Base-by-base conservation (phyloP, 257 asterid species). In the Solanum boliviense region DNA sequence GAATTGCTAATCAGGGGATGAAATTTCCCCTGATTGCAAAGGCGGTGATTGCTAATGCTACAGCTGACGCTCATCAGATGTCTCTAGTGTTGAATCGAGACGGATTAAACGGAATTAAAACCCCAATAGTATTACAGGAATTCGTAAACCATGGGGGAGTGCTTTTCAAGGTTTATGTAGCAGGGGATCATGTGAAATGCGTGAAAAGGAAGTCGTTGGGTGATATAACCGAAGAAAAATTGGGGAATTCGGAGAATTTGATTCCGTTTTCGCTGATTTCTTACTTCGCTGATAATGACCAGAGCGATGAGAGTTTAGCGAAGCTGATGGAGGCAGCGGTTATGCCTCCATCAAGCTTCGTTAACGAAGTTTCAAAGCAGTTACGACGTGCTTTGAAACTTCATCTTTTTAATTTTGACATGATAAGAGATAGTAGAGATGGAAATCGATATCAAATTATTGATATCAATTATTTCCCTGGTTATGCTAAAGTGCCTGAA, bases 111-210 rank as follows among this genome's bases (percentile, higher is more conserved):
- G 94, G 39, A 65, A 81, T 93, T 83, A 88, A 93, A 13, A 86
- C 94, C 20, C 94, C 99, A 0, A 84, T 94, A 65, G 94, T 96
- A 21, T 86, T 96, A 92, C 99, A 96, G 92, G 98, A 95, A 91
- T 95, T 96, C 65, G 95, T 95, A 86, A 96, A 94, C 89, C 99
- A 96, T 58, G 99, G 98, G 23, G 99, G 98, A 32, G 95, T 96
- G 35, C 88, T 96, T 71, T 95, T 94, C 91, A 96, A 96, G 75
- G 95, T 96, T 3, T 96, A 96, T 20, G 98, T 95, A 60, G 98
- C 95, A 20, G 99, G 98, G 1, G 39, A 86, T 87, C 92, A 93
- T 62, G 92, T 94, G 16, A 92, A 85, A 78, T 94, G 98, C 68
- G 98, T 94, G 76, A 95, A 93, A 89, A 91, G 98, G 87, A 89